phyloP scores from a whole-genome alignment of 345 rosid genomes.

The Arabidopsis thaliana region DNA sequence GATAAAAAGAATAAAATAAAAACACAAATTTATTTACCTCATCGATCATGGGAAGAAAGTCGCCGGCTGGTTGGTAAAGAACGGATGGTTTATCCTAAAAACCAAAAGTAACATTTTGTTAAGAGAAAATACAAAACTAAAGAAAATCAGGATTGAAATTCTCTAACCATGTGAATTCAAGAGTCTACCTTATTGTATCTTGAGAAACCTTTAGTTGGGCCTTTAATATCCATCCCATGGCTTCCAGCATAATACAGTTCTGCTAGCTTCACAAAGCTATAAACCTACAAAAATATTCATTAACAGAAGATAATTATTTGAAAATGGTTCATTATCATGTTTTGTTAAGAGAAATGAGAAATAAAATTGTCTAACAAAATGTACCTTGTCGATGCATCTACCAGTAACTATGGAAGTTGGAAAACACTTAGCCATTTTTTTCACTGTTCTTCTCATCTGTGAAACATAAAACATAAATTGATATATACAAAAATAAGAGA shows the following conservation, averaged over 20 bases:
- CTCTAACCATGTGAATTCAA: not conserved
- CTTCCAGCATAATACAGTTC: conserved; percentile 97
- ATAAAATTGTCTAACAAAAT: conserved; percentile 6
- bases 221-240: conserved; percentile 99
- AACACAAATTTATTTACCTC: conserved; percentile 53
- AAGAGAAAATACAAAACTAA: not conserved
- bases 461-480: not conserved
- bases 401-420: conserved; percentile 98
- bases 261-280: conserved; percentile 76
- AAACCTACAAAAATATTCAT: conserved; percentile 54
- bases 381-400: conserved; percentile 95
- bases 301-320: not conserved
- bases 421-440: conserved; percentile 61
- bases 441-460: conserved; percentile 90
- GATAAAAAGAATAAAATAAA: not conserved
- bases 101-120: not conserved
- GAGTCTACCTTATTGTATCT: conserved; percentile 55
- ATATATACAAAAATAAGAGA: not conserved
- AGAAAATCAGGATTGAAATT: conserved; percentile 34
- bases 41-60: conserved; percentile 89
- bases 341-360: not conserved
- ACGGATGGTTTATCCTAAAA: conserved; percentile 59
- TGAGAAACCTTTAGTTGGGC: conserved; percentile 67
- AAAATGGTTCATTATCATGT: not conserved
- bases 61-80: conserved; percentile 84